Evolutionary conservation across 2,329 filamentous ascomycete species (phyloP).

Genomic region (Chaetomium sp.): DNA sequence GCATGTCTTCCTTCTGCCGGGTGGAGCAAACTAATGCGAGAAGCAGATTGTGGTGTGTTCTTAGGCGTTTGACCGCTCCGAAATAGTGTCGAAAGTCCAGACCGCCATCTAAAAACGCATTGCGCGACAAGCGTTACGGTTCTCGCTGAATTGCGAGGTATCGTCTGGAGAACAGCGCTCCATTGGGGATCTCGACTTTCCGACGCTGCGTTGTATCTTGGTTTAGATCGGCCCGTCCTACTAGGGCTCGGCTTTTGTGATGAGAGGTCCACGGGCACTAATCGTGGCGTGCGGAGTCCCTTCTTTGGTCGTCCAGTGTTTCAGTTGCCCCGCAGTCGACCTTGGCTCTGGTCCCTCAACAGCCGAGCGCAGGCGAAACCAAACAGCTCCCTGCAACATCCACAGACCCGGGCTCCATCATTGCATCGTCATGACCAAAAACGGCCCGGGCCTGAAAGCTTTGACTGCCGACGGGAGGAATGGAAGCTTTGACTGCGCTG

Average conservation of each 20-base stretch:
- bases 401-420: constrained; percentile 6
- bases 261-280: too few relatives aligned
- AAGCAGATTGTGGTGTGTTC: too few relatives aligned
- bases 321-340: constrained; percentile 10
- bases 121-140: not conserved
- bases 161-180: too few relatives aligned
- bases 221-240: too few relatives aligned
- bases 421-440: constrained; percentile 23
- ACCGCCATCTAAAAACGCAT: not conserved
- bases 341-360: not conserved
- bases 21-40: not conserved
- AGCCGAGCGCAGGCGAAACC: constrained; percentile 12
- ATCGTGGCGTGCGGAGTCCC: too few relatives aligned
- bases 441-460: constrained; percentile 2
- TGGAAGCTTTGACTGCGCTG: constrained; percentile 5
- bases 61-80: not conserved
- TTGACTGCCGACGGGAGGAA: too few relatives aligned
- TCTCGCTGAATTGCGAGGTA: too few relatives aligned
- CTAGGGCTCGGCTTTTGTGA: too few relatives aligned
- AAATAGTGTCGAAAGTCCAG: not conserved
- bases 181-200: too few relatives aligned
- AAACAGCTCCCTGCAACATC: constrained; percentile 9
- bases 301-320: not conserved
- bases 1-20: not conserved
- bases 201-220: too few relatives aligned